phyloP scores from a whole-genome alignment of 768 basidiomycete genomes.

The Lyophyllum decastes region DNA sequence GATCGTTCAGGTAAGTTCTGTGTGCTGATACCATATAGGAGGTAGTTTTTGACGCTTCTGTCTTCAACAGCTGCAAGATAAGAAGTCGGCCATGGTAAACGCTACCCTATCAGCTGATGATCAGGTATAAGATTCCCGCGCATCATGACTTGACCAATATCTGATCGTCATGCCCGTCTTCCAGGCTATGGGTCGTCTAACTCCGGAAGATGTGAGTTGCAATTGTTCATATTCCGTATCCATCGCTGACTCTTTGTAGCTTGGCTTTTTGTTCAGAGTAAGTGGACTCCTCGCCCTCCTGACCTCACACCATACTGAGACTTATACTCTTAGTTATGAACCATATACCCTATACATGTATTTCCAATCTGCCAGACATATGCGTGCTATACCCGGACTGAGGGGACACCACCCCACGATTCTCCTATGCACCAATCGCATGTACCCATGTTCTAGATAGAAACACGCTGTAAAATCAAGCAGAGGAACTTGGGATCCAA shows the following conservation, averaged over 20 bases:
- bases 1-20: conserved; percentile 72
- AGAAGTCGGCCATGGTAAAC: conserved; percentile 94
- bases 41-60: not conserved
- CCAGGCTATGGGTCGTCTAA: conserved; percentile 91
- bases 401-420: not conserved
- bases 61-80: conserved; percentile 76
- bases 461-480: too few relatives aligned
- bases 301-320: not conserved
- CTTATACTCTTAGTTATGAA: not conserved
- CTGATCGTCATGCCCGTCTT: conserved; percentile 10
- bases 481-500: too few relatives aligned
- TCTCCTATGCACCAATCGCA: not conserved
- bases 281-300: conserved; percentile 12
- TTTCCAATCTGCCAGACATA: not conserved
- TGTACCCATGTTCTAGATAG: not conserved
- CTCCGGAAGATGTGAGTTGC: conserved; percentile 68
- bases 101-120: conserved; percentile 84
- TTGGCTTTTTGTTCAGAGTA: conserved; percentile 62
- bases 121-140: conserved; percentile 48
- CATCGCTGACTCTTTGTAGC: conserved; percentile 32
- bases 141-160: not conserved
- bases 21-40: not conserved
- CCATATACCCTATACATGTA: not conserved
- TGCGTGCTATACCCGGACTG: not conserved
- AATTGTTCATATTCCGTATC: too few relatives aligned